phyloP scores from a whole-genome alignment of 805 yeast genomes.

The Debaryomyces maramus region DNA sequence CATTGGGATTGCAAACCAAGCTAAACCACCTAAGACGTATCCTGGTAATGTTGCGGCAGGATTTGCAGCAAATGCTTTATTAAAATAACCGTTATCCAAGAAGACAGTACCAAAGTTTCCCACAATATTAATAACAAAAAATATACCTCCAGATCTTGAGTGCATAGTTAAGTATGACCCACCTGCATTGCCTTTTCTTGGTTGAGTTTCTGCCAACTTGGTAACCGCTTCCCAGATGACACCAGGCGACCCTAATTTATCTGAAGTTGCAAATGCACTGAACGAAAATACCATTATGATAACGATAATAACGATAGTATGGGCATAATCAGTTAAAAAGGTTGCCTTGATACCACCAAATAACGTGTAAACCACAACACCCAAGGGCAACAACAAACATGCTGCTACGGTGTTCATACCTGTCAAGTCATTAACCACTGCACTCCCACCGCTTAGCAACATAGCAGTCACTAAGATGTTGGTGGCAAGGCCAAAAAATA shows the following conservation, averaged over 20 bases:
- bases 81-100: constrained; percentile 85
- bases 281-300: constrained; percentile 82
- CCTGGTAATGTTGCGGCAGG: constrained; percentile 88
- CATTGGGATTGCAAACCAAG: constrained; percentile 91
- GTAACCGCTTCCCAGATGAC: constrained; percentile 74
- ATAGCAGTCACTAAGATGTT: constrained; percentile 89
- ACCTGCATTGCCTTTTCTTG: constrained; percentile 75
- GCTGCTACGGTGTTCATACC: constrained; percentile 81
- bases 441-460: constrained; percentile 89
- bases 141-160: constrained; percentile 83
- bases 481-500: constrained; percentile 83
- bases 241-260: constrained; percentile 76
- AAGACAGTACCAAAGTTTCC: constrained; percentile 91
- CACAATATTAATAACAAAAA: constrained; percentile 80
- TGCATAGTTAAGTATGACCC: constrained; percentile 90
- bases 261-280: constrained; percentile 70
- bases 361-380: constrained; percentile 52
- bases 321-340: constrained; percentile 45
- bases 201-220: constrained; percentile 56
- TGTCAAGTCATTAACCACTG: constrained; percentile 74
- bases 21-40: constrained; percentile 81
- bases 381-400: constrained; percentile 78
- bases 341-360: constrained; percentile 50
- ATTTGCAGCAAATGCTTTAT: constrained; percentile 82
- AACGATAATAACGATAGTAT: constrained; percentile 60